These are phyloP conservation scores for Rhypophila decipiens DNA, from an alignment of 495 filamentous ascomycete species.

Conservation along the genomic window DNA sequence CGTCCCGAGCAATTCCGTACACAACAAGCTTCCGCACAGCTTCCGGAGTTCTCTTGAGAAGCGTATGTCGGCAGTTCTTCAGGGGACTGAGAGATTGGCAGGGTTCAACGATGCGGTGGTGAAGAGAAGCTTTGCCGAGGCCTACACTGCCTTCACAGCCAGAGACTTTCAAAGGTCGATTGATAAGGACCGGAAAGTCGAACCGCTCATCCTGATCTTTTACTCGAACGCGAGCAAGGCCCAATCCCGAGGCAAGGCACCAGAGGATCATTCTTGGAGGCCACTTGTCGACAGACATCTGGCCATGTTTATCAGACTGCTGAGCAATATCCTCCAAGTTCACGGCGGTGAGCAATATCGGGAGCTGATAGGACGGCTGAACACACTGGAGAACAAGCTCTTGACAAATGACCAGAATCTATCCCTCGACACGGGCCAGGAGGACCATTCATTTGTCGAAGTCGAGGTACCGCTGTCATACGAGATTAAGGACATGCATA, in stretches of 20 bases:
- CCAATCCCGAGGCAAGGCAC: conserved; percentile 68
- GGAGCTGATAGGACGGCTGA: conserved; percentile 72
- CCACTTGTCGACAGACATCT: conserved; percentile 89
- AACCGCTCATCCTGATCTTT: conserved; percentile 90
- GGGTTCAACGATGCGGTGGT: conserved; percentile 83
- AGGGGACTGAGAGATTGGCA: conserved; percentile 56
- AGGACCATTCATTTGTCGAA: conserved; percentile 60
- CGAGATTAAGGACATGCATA: conserved; percentile 92
- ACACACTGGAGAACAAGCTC: conserved; percentile 85
- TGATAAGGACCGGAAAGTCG: conserved; percentile 89
- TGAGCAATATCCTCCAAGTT: conserved; percentile 71
- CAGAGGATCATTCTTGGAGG: conserved; percentile 88
- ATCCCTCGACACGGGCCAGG: conserved; percentile 47
- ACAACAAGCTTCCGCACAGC: conserved; percentile 41
- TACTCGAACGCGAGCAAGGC: conserved; percentile 70
- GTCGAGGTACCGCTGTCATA: conserved; percentile 76
- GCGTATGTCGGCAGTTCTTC: conserved; percentile 74
- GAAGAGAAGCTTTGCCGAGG: conserved; percentile 89
- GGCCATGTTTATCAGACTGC: conserved; percentile 86
- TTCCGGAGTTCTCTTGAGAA: conserved; percentile 66
- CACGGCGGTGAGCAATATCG: conserved; percentile 66
- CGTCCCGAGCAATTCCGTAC: conserved; percentile 31
- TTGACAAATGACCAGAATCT: conserved; percentile 93
- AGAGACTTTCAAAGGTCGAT: conserved; percentile 76
- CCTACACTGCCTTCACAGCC: conserved; percentile 62